Evolutionary conservation across 176 grass and related monocot species (phyloP).

Genomic region (Aegilops speltoides): DNA sequence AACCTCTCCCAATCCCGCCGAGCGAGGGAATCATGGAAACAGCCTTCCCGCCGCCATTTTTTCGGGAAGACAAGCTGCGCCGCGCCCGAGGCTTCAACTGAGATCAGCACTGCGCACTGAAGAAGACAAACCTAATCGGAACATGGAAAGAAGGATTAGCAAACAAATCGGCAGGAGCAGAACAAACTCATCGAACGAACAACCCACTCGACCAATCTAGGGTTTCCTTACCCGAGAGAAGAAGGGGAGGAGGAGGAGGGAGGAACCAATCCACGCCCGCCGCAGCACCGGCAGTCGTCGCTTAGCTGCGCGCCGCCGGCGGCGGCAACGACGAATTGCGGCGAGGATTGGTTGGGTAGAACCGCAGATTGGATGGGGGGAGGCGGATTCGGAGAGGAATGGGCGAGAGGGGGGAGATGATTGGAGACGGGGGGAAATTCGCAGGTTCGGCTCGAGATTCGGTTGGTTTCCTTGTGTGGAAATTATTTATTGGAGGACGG

Average conservation of each 20-base stretch:
- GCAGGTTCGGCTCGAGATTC: conserved; percentile 1
- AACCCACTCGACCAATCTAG: not conserved
- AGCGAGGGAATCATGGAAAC: not conserved
- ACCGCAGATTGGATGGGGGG: not conserved
- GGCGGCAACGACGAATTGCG: not conserved
- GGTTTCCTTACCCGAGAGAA: not conserved
- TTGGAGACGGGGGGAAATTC: not conserved
- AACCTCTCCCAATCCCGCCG: conserved; percentile 1
- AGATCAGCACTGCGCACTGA: not conserved
- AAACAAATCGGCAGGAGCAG: not conserved
- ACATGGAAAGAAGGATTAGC: not conserved
- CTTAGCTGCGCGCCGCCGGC: not conserved
- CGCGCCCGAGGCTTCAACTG: not conserved
- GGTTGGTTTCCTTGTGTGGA: not conserved
- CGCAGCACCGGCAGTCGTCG: not conserved
- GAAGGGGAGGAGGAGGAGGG: not conserved
- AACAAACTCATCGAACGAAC: not conserved
- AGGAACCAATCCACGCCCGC: not conserved
- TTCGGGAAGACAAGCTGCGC: not conserved
- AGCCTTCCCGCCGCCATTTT: not conserved
- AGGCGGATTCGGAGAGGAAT: not conserved
- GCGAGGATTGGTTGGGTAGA: not conserved
- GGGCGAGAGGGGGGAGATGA: not conserved
- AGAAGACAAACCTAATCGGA: not conserved
- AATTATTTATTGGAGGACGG: not conserved